phyloP scores from a whole-genome alignment of 257 asterid species.

The Nicotiana sylvestris region DNA sequence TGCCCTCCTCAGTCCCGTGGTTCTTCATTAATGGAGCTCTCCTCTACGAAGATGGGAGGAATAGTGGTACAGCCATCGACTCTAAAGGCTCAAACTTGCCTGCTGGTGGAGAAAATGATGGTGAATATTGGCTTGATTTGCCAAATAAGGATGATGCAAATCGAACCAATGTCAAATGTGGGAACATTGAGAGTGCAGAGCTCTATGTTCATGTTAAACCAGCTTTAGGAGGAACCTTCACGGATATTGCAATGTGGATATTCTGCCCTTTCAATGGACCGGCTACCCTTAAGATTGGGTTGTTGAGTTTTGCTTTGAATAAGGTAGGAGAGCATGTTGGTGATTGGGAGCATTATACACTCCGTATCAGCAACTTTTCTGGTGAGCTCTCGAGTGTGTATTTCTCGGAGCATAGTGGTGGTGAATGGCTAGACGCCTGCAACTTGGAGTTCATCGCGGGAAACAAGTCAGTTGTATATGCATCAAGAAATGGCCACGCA shows the following conservation, averaged over 20 bases:
- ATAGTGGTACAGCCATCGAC: slow-evolving; percentile 52
- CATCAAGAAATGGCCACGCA: slow-evolving; percentile 76
- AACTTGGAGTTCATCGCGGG: slow-evolving; percentile 69
- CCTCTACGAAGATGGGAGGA: slow-evolving; percentile 50
- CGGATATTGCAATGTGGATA: slow-evolving; percentile 81
- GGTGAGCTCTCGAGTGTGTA: slow-evolving; percentile 69
- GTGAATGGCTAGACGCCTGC: slow-evolving; percentile 60
- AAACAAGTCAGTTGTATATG: slow-evolving; percentile 63
- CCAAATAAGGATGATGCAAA: slow-evolving; percentile 32
- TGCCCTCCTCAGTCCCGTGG: slow-evolving; percentile 92
- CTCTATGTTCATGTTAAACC: slow-evolving; percentile 79
- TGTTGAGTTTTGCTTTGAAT: slow-evolving; percentile 31
- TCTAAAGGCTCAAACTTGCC: slow-evolving; percentile 63
- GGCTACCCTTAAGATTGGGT: slow-evolving; percentile 54
- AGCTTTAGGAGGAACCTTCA: slow-evolving; percentile 66
- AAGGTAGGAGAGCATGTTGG: slow-evolving; percentile 71
- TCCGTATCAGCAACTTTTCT: slow-evolving; percentile 71
- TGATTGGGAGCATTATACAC: slow-evolving; percentile 96
- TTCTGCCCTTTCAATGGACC: slow-evolving; percentile 97
- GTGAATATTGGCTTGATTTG: slow-evolving; percentile 70
- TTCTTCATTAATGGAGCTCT: slow-evolving; percentile 72
- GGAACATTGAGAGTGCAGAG: slow-evolving; percentile 61
- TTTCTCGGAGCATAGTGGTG: slow-evolving; percentile 89
- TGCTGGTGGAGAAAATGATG: slow-evolving; percentile 61
- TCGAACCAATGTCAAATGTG: slow-evolving; percentile 38